phyloP scores from a whole-genome alignment of 2,329 filamentous ascomycete genomes.

The Cercospora beticola region DNA sequence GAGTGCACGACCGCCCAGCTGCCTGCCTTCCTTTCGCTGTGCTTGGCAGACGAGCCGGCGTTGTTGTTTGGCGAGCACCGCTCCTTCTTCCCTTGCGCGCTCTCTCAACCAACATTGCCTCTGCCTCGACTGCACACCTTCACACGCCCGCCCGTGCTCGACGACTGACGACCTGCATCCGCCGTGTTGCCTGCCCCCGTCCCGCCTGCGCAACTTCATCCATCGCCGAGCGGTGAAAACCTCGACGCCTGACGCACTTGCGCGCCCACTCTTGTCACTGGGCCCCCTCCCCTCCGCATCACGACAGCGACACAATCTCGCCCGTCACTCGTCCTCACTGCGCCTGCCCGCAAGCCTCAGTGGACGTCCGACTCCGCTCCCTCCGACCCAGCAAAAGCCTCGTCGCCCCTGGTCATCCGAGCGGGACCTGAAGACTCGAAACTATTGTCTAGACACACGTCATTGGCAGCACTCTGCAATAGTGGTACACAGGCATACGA shows the following conservation, averaged over 20 bases:
- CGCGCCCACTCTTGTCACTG: not conserved
- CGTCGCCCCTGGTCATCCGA: constrained; percentile 2
- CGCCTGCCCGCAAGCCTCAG: not conserved
- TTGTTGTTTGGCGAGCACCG: not conserved
- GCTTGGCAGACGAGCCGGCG: not conserved
- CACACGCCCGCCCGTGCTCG: not conserved
- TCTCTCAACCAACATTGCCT: not conserved
- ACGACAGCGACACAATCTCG: not conserved
- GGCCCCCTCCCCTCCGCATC: not conserved
- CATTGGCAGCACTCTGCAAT: not conserved
- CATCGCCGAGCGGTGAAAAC: constrained; percentile 11
- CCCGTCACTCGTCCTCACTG: not conserved
- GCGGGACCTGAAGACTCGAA: not conserved
- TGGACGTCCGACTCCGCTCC: not conserved
- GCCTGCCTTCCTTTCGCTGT: not conserved
- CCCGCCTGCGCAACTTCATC: not conserved
- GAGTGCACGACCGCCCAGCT: not conserved
- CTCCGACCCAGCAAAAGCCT: not conserved
- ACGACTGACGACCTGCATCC: not conserved
- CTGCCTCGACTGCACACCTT: not conserved
- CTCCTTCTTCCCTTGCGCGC: not conserved
- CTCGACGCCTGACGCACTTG: constrained; percentile 1
- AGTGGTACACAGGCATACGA: not conserved
- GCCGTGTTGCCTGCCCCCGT: not conserved
- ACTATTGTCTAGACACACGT: not conserved